Evolutionary conservation across 2,329 filamentous ascomycete species (phyloP), one percentile per base, ranked within the genome.

Genomic region (Trichoderma oligosporum): DNA sequence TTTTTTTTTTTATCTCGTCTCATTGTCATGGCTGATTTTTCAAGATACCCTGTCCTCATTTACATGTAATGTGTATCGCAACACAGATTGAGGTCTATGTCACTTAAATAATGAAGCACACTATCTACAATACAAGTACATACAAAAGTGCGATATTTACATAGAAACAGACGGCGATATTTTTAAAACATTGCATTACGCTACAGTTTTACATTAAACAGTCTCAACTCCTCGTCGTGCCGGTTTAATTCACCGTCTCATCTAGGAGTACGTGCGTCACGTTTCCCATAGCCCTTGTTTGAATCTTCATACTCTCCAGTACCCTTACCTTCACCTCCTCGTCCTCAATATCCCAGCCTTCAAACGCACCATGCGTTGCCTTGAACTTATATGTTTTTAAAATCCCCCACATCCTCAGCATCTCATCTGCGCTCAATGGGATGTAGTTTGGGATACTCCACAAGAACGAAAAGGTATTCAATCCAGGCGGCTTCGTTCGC

Each of bases 391-490:
- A 80, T 4, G 75, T 71, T 66, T 80, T 80, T 52, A 93, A 66
- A 0, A 84, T 76, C n/a, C 73, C 71, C 88, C 89, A 94, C 73
- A 94, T 92, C 27, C 76, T 73, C 57, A 78, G 72, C 44, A 93
- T 78, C 63, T 84, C 84, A 0, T 78, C 74, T 0, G 86, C 83
- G 1, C 79, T 73, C 25, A 94, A 76, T 0, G 89, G 88, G 16
- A 93, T 91, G 82, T 79, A 77, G 68, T 91, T 89, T 1, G 86
- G 86, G 61, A 87, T 85, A 52, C 85, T 87, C 86, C 87, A 92
- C 80, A 90, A 86, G 71, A 91, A 92, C 0, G 82, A 74, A 66
- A 82, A 92, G 12, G 73, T 77, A 64, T 79, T 83, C 63, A 79
- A 67, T 0, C 75, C 77, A 2, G 60, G 52, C 0, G 79, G 80